Evolutionary conservation across 768 basidiomycete genomes (phyloP).

Genomic region (Gloeopeniophorella convolvens): DNA sequence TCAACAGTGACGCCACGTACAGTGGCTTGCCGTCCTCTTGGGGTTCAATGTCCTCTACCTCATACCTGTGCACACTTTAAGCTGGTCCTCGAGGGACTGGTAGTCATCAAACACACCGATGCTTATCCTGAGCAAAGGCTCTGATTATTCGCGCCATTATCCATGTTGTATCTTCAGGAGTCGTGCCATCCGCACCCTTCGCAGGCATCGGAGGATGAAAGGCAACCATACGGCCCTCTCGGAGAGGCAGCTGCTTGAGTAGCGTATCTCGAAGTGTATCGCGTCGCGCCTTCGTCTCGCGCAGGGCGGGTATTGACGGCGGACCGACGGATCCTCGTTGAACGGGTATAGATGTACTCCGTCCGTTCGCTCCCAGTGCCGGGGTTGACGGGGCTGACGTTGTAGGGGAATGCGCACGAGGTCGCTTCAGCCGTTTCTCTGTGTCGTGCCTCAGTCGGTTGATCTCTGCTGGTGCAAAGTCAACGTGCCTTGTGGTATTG

Average conservation of each 20-base stretch:
- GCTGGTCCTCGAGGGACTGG: not conserved
- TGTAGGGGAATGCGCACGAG: conserved; percentile 61
- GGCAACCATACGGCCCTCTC: conserved; percentile 71
- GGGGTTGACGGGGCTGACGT: conserved; percentile 34
- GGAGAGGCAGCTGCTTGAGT: conserved; percentile 57
- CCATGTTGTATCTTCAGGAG: conserved; percentile 51
- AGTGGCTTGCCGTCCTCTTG: conserved; percentile 69
- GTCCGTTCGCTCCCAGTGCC: conserved; percentile 28
- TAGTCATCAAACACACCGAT: conserved; percentile 38
- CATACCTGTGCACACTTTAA: conserved; percentile 46
- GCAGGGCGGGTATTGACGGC: conserved; percentile 43
- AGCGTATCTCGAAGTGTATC: conserved; percentile 53
- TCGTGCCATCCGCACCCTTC: conserved; percentile 50
- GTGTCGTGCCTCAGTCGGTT: too few species aligned
- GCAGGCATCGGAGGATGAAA: conserved; percentile 55
- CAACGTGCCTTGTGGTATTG: conserved; percentile 36
- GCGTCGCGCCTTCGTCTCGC: conserved; percentile 62
- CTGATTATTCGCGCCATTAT: conserved; percentile 72
- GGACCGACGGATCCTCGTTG: conserved; percentile 52
- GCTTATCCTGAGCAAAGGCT: conserved; percentile 66
- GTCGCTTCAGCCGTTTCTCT: conserved; percentile 68
- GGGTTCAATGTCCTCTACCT: conserved; percentile 80
- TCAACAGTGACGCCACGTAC: not conserved
- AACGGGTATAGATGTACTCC: conserved; percentile 50
- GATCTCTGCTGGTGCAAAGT: not conserved